Evolutionary conservation across 345 rosid genomes (phyloP).

Genomic region (sweet orange (Citrus sinensis)): DNA sequence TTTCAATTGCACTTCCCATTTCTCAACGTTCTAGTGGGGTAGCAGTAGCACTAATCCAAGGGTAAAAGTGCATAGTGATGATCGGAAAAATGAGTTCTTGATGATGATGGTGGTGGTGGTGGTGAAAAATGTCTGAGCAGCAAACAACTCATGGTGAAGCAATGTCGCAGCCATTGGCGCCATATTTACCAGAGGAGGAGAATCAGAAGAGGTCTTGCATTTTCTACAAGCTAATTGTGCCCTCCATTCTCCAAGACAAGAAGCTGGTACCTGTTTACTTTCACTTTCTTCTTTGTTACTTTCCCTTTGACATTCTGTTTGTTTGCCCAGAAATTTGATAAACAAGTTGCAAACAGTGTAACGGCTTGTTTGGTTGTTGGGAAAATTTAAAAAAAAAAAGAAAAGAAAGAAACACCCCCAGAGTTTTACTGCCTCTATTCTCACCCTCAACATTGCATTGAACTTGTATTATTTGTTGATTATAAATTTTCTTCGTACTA

Average conservation of each 20-base stretch:
- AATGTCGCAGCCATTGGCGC: conserved; percentile 21
- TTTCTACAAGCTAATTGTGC: conserved; percentile 33
- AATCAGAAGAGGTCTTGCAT: conserved; percentile 27
- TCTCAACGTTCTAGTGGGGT: not conserved
- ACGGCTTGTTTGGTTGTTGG: not conserved
- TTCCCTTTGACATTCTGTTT: not conserved
- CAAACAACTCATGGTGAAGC: not conserved
- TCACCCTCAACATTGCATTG: not conserved
- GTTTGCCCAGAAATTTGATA: conserved; percentile 11
- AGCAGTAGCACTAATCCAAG: not conserved
- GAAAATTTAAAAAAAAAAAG: not conserved
- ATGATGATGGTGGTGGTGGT: not conserved
- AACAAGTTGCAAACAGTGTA: not conserved
- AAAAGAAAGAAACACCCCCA: too few relatives aligned
- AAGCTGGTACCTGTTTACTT: conserved; percentile 24
- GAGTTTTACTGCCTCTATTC: not conserved
- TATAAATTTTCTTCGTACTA: not conserved
- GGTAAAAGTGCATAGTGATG: not conserved
- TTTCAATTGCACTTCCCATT: not conserved
- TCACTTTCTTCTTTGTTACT: not conserved
- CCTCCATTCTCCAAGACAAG: conserved; percentile 36
- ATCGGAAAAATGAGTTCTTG: not conserved
- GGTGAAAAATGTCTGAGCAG: not conserved
- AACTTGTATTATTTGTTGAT: not conserved
- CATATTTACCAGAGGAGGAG: conserved; percentile 12